Conservation (phyloP, 805 yeast genomes). For the Metschnikowia baotianmanensis region DNA sequence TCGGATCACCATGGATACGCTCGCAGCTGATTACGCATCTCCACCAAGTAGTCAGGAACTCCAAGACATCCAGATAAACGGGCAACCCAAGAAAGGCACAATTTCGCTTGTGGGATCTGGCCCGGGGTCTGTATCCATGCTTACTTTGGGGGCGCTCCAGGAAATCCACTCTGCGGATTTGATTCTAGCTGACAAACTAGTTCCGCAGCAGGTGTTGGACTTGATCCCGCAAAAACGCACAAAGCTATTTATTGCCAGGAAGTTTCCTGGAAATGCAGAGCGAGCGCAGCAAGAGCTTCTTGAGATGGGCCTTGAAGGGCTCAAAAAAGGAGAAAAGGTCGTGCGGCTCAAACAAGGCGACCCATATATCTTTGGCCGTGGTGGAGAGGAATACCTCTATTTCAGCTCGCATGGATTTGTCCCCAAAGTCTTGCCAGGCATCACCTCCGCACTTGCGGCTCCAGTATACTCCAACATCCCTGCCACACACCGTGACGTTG, state of each 20-base stretch:
- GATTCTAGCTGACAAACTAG: constrained; percentile 85
- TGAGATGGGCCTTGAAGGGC: constrained; percentile 63
- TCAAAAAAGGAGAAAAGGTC: constrained; percentile 67
- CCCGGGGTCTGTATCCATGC: constrained; percentile 80
- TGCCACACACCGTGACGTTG: constrained; percentile 86
- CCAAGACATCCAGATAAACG: not conserved
- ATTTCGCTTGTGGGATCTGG: constrained; percentile 92
- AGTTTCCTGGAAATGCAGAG: constrained; percentile 97
- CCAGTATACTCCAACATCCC: constrained; percentile 82
- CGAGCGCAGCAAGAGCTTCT: constrained; percentile 84
- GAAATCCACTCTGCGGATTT: constrained; percentile 81
- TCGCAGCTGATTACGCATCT: constrained; percentile 40
- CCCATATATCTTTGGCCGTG: constrained; percentile 94
- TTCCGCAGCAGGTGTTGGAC: constrained; percentile 82
- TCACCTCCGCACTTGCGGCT: constrained; percentile 86
- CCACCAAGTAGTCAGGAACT: not conserved
- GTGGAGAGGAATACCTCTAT: constrained; percentile 84
- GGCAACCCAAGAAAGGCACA: constrained; percentile 40
- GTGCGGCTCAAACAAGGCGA: constrained; percentile 95
- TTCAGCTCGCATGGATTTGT: constrained; percentile 65
- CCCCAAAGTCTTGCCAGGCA: constrained; percentile 81
- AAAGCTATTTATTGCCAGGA: constrained; percentile 79
- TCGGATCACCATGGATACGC: constrained; percentile 55
- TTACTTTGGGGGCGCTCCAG: constrained; percentile 81
- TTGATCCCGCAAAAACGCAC: constrained; percentile 71